Conservation (phyloP, 2,329 filamentous ascomycete species). For the Neopestalotiopsis sp. region DNA sequence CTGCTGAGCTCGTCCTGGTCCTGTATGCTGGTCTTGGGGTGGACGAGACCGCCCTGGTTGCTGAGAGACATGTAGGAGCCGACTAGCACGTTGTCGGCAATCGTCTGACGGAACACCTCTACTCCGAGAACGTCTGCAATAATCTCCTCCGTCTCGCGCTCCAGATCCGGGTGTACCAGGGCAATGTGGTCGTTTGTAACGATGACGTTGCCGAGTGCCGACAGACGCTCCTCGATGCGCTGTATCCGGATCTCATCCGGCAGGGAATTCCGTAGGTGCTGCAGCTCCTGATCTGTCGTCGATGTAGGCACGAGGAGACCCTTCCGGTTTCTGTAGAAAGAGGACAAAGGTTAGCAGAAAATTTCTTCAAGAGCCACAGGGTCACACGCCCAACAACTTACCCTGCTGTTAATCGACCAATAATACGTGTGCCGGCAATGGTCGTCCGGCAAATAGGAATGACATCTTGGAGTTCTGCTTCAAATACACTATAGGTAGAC, state of each 20-base stretch:
- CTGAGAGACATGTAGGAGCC: constrained; percentile 96
- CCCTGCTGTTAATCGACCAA: constrained; percentile 93
- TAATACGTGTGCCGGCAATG: constrained; percentile 94
- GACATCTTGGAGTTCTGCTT: constrained; percentile 95
- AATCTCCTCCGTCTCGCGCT: constrained; percentile 98
- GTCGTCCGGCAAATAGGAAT: constrained; percentile 97
- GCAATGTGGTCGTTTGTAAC: constrained; percentile 97
- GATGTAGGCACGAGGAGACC: constrained; percentile 95
- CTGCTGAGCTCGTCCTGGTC: constrained; percentile 97
- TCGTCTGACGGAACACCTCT: constrained; percentile 91
- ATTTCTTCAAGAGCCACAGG: neutral
- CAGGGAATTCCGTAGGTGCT: constrained; percentile 93
- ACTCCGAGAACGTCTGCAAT: constrained; percentile 92
- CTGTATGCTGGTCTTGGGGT: constrained; percentile 95
- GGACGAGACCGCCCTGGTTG: constrained; percentile 95
- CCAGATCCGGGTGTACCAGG: constrained; percentile 92
- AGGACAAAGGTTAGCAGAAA: neutral
- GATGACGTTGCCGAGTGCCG: constrained; percentile 95
- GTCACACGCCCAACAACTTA: constrained; percentile 46
- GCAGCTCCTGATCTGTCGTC: constrained; percentile 96
- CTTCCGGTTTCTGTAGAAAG: constrained; percentile 77
- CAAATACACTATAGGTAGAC: constrained; percentile 74
- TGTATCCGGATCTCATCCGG: constrained; percentile 93
- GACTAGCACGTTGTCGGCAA: constrained; percentile 95
- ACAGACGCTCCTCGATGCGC: constrained; percentile 95